Evolutionary conservation across 345 rosid species (phyloP), one percentile per base, ranked within the genome.

Genomic region (Rubroshorea leprosula): DNA sequence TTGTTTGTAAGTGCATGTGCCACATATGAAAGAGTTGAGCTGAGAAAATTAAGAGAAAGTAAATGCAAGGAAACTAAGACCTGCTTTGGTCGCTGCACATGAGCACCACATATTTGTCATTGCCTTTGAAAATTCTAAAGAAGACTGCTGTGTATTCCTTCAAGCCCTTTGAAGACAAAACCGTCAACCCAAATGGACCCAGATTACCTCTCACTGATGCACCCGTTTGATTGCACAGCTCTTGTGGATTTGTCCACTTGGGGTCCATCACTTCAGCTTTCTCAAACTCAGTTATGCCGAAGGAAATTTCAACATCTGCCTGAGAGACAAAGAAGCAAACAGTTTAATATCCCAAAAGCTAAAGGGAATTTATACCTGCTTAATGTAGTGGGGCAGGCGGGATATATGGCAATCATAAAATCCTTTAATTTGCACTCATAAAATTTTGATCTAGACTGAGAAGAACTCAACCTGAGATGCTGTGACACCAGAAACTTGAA

Each of bases 11-110:
- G 4, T 29, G 9, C 9, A 29, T 23, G 5, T 1, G 12, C 44
- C n/a, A n/a, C n/a, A 1, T 49, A 15, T 18, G 19, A 41, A 0
- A 20, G 18, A 54, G 18, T 4, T 4, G 26, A 38, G n/a, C n/a
- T n/a, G n/a, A n/a, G n/a, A n/a, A n/a, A n/a, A n/a, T n/a, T n/a
- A n/a, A n/a, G n/a, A n/a, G n/a, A n/a, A n/a, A n/a, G n/a, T n/a
- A n/a, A n/a, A n/a, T n/a, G n/a, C n/a, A 43, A 4, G 43, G 46
- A 5, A 14, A n/a, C 24, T 18, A 23, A 21, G 22, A 72, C 85
- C 83, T 80, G 74, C 80, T 77, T 67, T 81, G 92, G 69, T 86
- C 91, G 21, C 89, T 79, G 58, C 95, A 89, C 74, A 84, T 72
- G 17, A 86, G 72, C 46, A 84, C 88, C 5, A 65, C 69, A 24